Percentiles rank a stretch among this genome's conserved stretches.
Conservation (phyloP, 225 moss, liverwort and hornwort genomes). For the Physcomitrium patens region DNA sequence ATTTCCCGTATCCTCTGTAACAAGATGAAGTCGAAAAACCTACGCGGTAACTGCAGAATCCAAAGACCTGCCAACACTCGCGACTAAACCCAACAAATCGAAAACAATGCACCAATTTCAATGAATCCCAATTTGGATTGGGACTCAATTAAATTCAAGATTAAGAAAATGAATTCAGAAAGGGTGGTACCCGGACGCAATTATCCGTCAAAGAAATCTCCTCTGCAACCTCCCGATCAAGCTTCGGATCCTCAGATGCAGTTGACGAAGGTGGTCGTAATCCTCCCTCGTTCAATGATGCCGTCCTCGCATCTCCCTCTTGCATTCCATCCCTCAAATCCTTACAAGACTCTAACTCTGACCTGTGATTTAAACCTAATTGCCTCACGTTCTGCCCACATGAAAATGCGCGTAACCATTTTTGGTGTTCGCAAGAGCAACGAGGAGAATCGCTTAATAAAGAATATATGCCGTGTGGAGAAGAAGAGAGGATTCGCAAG, state of each 20-base stretch:
- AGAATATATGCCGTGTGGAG: too few species aligned
- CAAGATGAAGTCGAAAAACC: neutral
- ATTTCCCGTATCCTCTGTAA: constrained; percentile 80
- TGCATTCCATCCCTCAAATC: constrained; percentile 12
- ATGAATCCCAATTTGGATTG: constrained; percentile 8
- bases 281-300: constrained; percentile 16
- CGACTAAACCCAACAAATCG: neutral
- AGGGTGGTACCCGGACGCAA: constrained; percentile 44
- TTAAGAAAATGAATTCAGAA: neutral
- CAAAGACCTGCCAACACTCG: neutral
- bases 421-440: neutral
- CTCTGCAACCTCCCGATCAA: constrained; percentile 37
- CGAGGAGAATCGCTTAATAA: neutral
- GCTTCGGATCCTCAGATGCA: constrained; percentile 39
- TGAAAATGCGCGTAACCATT: constrained; percentile 17
- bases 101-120: neutral
- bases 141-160: too few species aligned
- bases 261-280: constrained; percentile 48
- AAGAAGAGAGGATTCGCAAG: too few species aligned
- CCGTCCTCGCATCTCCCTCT: constrained; percentile 15
- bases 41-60: constrained; percentile 7
- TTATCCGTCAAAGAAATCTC: constrained; percentile 57
- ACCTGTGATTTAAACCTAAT: constrained; percentile 8
- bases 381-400: constrained; percentile 28
- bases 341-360: constrained; percentile 27